Percentiles rank a stretch among this genome's conserved stretches.
Evolutionary conservation across 176 grass and related monocot species (phyloP).

Genomic region (Poa annua): DNA sequence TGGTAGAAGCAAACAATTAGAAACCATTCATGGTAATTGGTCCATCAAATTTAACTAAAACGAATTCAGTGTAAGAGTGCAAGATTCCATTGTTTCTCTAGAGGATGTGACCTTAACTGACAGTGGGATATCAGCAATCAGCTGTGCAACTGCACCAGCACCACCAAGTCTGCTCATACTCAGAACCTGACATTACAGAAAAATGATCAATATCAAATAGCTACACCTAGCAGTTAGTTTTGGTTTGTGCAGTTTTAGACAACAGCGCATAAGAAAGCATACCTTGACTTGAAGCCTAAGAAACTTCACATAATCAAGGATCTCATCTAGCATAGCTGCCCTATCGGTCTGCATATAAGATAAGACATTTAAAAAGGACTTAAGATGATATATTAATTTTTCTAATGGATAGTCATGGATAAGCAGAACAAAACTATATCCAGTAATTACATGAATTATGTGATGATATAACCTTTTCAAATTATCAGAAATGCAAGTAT

Average conservation of each 20-base stretch:
- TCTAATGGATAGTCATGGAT: not conserved
- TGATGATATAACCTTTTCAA: not conserved
- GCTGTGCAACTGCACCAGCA: conserved; percentile 92
- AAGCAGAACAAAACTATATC: not conserved
- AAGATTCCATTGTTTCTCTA: conserved; percentile 15
- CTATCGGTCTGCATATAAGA: conserved; percentile 79
- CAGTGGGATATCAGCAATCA: conserved; percentile 92
- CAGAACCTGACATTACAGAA: conserved; percentile 64
- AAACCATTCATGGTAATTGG: conserved; percentile 16
- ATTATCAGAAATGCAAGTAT: not conserved
- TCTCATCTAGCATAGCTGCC: conserved; percentile 99
- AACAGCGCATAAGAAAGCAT: conserved; percentile 28
- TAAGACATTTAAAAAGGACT: not conserved
- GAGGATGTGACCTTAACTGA: conserved; percentile 73
- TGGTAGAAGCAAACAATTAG: not conserved
- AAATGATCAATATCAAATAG: conserved; percentile 1
- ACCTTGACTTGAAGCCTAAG: conserved; percentile 99
- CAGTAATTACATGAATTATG: not conserved
- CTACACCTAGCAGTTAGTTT: not conserved
- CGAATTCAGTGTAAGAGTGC: not conserved
- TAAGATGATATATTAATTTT: not conserved
- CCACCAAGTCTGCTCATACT: conserved; percentile 99
- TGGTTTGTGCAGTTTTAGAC: not conserved
- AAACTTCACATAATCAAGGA: conserved; percentile 97
- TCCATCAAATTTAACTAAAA: not conserved